Percentiles rank a stretch among this genome's conserved stretches.
These are phyloP conservation scores for Boletus sp. DNA, from an alignment of 1,284 basidiomycete genomes.

Conservation along the genomic window DNA sequence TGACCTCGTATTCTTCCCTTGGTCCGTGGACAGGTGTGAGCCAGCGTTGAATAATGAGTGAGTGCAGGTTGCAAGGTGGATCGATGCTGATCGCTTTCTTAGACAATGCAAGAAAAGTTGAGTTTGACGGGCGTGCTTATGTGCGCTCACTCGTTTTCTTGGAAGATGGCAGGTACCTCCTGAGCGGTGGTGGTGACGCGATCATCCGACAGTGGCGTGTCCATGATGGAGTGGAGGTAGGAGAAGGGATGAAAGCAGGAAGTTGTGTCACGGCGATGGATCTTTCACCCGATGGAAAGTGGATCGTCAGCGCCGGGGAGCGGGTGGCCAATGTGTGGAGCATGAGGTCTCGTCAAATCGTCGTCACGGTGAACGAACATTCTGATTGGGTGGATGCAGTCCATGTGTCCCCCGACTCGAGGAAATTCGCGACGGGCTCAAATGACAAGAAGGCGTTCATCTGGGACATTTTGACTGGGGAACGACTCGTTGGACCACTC, in stretches of 20 bases:
- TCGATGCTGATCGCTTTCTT: background rate
- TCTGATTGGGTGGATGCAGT: slow-evolving; percentile 1
- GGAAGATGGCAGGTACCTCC: background rate
- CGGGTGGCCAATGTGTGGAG: background rate
- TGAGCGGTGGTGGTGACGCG: slow-evolving; percentile 1
- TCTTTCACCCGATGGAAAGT: background rate
- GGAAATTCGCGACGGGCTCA: background rate
- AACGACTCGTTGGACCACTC: background rate
- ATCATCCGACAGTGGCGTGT: slow-evolving; percentile 4
- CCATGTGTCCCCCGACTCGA: background rate
- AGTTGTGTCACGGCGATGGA: background rate
- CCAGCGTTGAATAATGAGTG: background rate
- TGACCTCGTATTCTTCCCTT: background rate
- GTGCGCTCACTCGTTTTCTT: background rate
- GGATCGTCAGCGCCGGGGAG: slow-evolving; percentile 1
- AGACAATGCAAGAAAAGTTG: background rate
- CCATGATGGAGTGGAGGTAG: background rate
- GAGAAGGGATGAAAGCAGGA: background rate
- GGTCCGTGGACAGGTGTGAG: background rate
- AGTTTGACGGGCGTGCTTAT: background rate
- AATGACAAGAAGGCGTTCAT: background rate
- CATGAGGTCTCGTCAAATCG: background rate
- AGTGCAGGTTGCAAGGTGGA: background rate
- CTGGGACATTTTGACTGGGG: background rate
- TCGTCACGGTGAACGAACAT: slow-evolving; percentile 1